Evolutionary conservation across 2,329 filamentous ascomycete genomes (phyloP), one percentile per base, ranked within the genome.

Genomic region (Colletotrichum sansevieriae): DNA sequence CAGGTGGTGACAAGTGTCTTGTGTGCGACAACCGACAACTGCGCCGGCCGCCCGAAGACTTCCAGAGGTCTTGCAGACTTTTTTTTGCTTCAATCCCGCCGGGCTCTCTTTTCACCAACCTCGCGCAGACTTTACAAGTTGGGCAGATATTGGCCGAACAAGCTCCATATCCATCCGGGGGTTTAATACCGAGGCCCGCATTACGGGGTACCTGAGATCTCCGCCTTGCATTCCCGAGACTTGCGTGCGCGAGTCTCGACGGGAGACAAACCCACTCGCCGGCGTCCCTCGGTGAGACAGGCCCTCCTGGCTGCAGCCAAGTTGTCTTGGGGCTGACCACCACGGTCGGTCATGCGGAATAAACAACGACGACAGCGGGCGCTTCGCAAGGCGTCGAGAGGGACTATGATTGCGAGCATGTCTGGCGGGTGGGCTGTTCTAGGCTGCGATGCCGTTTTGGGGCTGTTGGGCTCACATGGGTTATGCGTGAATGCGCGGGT

Each of bases 211-310:
- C 39, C 43, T 61, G 35, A 49, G 66, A 69, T 66, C 49, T 59
- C 43, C 56, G 47, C 56, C 41, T 62, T 49, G 49, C 66, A 57
- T 69, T 69, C 57, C 66, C 66, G 63, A 69, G 63, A 69, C 62
- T 44, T 69, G 66, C 66, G 62, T 52, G 44, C 55, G 22, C 56
- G 20, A 37, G 63, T 46, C 56, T 47, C 63, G 18, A 41, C 47
- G 63, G 63, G n/a, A 66, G n/a, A 33, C 18, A 9, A 15, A 39
- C 63, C 63, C 57, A 69, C 49, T 67, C 49, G 66, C n/a, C 49
- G 56, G 49, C 56, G 29, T 7, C 37, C 49, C 29, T 51, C 47
- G 56, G 63, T 56, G 63, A 61, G 55, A 20, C 57, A 44, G 18
- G 18, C 20, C 22, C 39, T 49, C 49, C 41, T 18, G 46, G 41